These are phyloP conservation scores for Vaccinium corymbosum DNA, from an alignment of 148 eudicot genomes.

Conservation along the genomic window DNA sequence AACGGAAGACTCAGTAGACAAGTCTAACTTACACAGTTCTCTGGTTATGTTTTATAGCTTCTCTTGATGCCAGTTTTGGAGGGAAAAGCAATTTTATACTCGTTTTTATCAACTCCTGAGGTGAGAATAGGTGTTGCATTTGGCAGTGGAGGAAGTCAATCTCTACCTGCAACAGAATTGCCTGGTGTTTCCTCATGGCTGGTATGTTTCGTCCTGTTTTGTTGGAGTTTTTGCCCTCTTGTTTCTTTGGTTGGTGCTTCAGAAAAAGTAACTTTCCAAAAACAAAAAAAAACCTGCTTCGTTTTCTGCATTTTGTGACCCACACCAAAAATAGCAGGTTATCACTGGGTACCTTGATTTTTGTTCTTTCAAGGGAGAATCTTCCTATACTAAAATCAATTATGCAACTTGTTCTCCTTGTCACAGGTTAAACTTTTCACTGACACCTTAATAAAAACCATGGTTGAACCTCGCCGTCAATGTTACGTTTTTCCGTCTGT, in stretches of 20 bases:
- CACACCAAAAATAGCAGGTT: no score
- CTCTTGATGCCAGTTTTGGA: slow-evolving; percentile 80
- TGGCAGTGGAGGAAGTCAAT: slow-evolving; percentile 88
- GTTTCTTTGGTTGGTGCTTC: no score
- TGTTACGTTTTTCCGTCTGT: slow-evolving; percentile 63
- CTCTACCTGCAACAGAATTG: slow-evolving; percentile 89
- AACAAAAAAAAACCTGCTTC: no score
- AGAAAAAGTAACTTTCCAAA: no score
- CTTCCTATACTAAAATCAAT: no score
- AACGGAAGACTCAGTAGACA: no score
- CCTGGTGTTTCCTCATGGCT: slow-evolving; percentile 96
- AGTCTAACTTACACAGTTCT: background rate
- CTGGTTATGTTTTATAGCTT: slow-evolving; percentile 40
- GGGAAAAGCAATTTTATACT: slow-evolving; percentile 82
- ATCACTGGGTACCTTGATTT: no score
- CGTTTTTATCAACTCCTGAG: slow-evolving; percentile 82
- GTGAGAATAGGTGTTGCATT: slow-evolving; percentile 85
- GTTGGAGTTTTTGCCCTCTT: no score
- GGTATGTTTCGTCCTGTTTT: slow-evolving; percentile 33
- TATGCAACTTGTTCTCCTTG: slow-evolving; percentile 1
- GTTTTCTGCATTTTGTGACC: no score
- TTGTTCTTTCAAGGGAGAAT: no score
- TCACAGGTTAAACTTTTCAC: slow-evolving; percentile 68
- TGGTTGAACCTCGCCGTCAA: slow-evolving; percentile 98
- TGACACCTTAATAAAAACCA: slow-evolving; percentile 73